Percentiles rank a stretch among this genome's conserved stretches.
These are phyloP conservation scores for Suhomyces coccinellae DNA, from an alignment of 1,139 yeast species.

Conservation along the genomic window DNA sequence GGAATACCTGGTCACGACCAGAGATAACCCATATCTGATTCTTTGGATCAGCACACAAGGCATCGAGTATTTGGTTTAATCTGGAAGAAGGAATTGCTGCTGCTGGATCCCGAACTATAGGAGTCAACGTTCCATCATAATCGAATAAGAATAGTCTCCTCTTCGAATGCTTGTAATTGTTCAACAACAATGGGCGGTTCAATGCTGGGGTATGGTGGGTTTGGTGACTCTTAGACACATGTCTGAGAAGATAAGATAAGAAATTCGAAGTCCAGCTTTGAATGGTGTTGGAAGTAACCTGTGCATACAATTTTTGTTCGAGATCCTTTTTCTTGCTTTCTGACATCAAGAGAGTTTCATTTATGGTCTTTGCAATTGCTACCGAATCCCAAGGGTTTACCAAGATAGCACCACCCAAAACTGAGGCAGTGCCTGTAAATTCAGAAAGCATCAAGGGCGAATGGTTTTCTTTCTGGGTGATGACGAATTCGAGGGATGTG, in stretches of 20 bases:
- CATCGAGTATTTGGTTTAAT: slow-evolving; percentile 58
- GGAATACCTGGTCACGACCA: slow-evolving; percentile 90
- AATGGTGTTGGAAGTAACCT: slow-evolving; percentile 70
- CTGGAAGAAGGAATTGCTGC: slow-evolving; percentile 93
- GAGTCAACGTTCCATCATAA: slow-evolving; percentile 96
- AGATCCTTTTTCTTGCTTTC: slow-evolving; percentile 39
- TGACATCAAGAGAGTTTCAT: slow-evolving; percentile 61
- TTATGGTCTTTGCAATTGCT: slow-evolving; percentile 83
- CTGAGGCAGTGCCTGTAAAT: slow-evolving; percentile 88
- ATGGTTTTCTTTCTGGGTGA: slow-evolving; percentile 73
- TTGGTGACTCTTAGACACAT: slow-evolving; percentile 45
- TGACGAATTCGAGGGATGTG: slow-evolving; percentile 87
- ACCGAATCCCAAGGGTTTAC: slow-evolving; percentile 98
- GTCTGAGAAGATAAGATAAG: slow-evolving; percentile 53
- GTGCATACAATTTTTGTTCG: slow-evolving; percentile 56
- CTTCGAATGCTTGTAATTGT: slow-evolving; percentile 58
- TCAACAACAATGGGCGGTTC: slow-evolving; percentile 66
- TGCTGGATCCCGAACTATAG: slow-evolving; percentile 95
- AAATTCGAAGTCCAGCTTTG: slow-evolving; percentile 80
- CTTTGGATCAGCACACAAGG: slow-evolving; percentile 69
- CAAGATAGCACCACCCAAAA: slow-evolving; percentile 73
- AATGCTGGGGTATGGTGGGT: slow-evolving; percentile 79
- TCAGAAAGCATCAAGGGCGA: slow-evolving; percentile 86
- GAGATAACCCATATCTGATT: slow-evolving; percentile 94
- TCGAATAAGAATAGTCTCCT: slow-evolving; percentile 86